A percentile compares a stretch with the other conserved stretches of the same genome.
Conservation (phyloP, 768 basidiomycete genomes). For the Boletellus sp. region DNA sequence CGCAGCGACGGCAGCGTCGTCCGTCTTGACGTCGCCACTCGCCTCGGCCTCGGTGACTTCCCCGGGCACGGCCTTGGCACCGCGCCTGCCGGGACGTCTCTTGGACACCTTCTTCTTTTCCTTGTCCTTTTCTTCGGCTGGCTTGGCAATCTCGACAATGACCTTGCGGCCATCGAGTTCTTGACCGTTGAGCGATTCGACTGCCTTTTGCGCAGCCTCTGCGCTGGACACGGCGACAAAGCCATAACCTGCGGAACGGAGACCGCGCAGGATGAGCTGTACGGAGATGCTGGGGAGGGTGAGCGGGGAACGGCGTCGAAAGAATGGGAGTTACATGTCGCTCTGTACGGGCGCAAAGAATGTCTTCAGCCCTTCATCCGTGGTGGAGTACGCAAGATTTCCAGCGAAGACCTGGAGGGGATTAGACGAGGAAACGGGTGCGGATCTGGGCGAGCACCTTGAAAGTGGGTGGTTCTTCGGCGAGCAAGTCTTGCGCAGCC, state of each 20-base stretch:
- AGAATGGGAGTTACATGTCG: slow-evolving; percentile 69
- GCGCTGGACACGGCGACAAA: slow-evolving; percentile 80
- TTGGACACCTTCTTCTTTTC: slow-evolving; percentile 76
- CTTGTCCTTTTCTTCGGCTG: slow-evolving; percentile 76
- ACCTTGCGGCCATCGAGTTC: slow-evolving; percentile 87
- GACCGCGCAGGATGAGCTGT: slow-evolving; percentile 82
- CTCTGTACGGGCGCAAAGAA: slow-evolving; percentile 85
- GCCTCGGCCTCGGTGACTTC: slow-evolving; percentile 90
- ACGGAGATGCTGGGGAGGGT: slow-evolving; percentile 60
- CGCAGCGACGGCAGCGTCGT: slow-evolving; percentile 49
- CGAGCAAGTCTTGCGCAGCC: slow-evolving; percentile 61
- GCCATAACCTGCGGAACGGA: slow-evolving; percentile 87
- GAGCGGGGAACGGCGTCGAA: slow-evolving; percentile 1
- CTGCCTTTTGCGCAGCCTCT: slow-evolving; percentile 84
- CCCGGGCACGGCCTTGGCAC: slow-evolving; percentile 81
- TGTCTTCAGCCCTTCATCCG: slow-evolving; percentile 91
- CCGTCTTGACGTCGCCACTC: slow-evolving; percentile 65
- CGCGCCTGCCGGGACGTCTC: slow-evolving; percentile 82
- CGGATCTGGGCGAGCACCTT: slow-evolving; percentile 52
- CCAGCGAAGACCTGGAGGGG: slow-evolving; percentile 80
- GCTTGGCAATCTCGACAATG: slow-evolving; percentile 92
- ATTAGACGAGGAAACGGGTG: slow-evolving; percentile 11
- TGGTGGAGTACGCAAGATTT: slow-evolving; percentile 92
- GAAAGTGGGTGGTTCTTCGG: slow-evolving; percentile 75
- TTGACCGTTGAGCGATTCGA: slow-evolving; percentile 79